Percentiles rank a stretch among this genome's conserved stretches.
Conservation (phyloP, 768 basidiomycete species). For the Coprinopsis sp. region DNA sequence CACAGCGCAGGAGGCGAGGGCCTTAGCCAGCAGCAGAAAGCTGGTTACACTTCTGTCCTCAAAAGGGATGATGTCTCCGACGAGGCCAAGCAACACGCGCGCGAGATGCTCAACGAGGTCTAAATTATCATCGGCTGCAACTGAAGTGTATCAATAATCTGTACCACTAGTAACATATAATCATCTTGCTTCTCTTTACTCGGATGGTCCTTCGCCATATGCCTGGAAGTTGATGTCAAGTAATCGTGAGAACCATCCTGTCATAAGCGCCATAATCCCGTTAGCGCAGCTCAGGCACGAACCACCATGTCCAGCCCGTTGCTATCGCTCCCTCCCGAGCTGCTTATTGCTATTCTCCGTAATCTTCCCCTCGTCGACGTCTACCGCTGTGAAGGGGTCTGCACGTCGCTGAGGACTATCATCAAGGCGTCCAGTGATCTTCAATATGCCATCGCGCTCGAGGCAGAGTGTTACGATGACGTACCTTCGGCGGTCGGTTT, state of each 20-base stretch:
- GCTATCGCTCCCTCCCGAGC: slow-evolving; percentile 16
- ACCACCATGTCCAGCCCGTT: background rate
- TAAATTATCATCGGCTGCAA: no score
- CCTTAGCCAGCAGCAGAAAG: no score
- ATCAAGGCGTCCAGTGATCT: slow-evolving; percentile 24
- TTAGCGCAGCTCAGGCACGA: no score
- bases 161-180: no score
- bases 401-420: slow-evolving; percentile 19
- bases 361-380: slow-evolving; percentile 24
- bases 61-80: slow-evolving; percentile 37
- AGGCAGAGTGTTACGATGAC: slow-evolving; percentile 23
- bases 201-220: no score
- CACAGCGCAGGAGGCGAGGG: no score
- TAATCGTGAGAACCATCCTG: no score
- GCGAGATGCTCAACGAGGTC: background rate
- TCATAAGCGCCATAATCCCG: no score
- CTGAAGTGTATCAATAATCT: no score
- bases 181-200: no score
- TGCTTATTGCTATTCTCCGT: slow-evolving; percentile 26
- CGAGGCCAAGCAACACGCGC: slow-evolving; percentile 39
- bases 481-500: slow-evolving; percentile 23
- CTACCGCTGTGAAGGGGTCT: slow-evolving; percentile 17
- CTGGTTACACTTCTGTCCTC: background rate
- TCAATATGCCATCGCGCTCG: slow-evolving; percentile 28
- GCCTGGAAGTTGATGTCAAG: no score